Base-by-base conservation (phyloP, 2,329 filamentous ascomycete genomes). In the Pseudogymnoascus sp. region DNA sequence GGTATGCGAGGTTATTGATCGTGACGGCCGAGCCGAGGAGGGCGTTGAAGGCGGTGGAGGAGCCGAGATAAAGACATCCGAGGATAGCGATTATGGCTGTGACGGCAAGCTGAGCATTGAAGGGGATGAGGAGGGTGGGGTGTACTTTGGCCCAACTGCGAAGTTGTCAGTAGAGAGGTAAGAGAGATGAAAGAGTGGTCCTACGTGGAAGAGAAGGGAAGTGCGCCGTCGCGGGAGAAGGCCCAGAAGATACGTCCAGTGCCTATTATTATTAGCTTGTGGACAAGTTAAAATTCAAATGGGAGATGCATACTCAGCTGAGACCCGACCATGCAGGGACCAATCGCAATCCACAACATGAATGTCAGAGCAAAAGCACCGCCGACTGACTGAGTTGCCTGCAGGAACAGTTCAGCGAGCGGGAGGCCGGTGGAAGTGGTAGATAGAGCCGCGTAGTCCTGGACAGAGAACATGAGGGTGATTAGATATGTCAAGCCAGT, bases 391-490 rank as follows among this genome's bases (percentile, higher is more conserved):
- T 71, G 66, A 2, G 76, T 77, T 4, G 76, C 78, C 65, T 79
- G 77, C 8, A 73, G 72, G 68, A 79, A 80, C 3, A 80, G 73
- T 67, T 80, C 78, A 4, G 76, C 72, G 13, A 80, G 71, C 0
- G 78, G 79, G 5, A 80, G 72, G 1, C 75, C 74, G 5, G 77
- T 79, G 59, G 72, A 72, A 5, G 71, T 72, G n/a, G 65, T 65
- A 61, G 76, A 72, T 0, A 83, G 72, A 1, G 73, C 74, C 41
- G 73, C 68, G 59, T 79, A 79, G 66, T 81, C 76, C 51, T 79
- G 77, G 55, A 81, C 77, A 1, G 75, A 78, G 66, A 81, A 83
- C 75, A 83, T 81, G 59, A 83, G 76, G 6, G 75, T 73, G 29
- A 83, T 74, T 2, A 80, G 72, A 66, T 81, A 82, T n/a, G 75